phyloP scores from a whole-genome alignment of 1,284 basidiomycete species.

The Pisolithus thermaeus region DNA sequence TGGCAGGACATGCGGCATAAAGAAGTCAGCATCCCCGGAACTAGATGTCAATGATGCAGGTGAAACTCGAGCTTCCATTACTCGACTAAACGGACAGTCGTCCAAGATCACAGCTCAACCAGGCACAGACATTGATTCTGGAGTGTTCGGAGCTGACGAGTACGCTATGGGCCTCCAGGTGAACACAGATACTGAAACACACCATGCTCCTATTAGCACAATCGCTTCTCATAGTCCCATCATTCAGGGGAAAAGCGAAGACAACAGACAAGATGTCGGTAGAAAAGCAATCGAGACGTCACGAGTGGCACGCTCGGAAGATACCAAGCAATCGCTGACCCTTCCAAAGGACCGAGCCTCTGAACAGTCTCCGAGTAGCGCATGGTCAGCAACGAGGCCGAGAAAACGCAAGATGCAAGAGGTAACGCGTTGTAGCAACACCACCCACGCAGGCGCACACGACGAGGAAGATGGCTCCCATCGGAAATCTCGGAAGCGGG shows the following conservation, averaged over 20 bases:
- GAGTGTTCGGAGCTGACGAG: background rate
- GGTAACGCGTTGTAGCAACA: background rate
- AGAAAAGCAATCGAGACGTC: background rate
- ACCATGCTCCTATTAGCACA: background rate
- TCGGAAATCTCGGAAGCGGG: background rate
- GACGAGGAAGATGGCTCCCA: background rate
- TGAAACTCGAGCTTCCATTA: background rate
- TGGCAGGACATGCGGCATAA: background rate
- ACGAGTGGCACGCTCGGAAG: too few species aligned
- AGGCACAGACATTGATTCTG: background rate
- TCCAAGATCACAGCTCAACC: background rate
- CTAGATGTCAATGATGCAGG: background rate
- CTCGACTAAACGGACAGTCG: background rate
- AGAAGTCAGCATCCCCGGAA: background rate
- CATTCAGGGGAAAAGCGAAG: background rate
- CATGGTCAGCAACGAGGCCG: background rate
- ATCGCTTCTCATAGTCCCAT: background rate
- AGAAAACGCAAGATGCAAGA: background rate
- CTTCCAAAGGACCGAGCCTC: too few species aligned
- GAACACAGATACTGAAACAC: background rate
- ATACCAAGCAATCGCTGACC: background rate
- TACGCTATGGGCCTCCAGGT: background rate
- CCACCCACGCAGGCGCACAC: background rate
- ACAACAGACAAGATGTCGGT: too few species aligned
- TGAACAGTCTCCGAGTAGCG: background rate